phyloP scores from a whole-genome alignment of 768 basidiomycete species.

The Exidia glandulosa region DNA sequence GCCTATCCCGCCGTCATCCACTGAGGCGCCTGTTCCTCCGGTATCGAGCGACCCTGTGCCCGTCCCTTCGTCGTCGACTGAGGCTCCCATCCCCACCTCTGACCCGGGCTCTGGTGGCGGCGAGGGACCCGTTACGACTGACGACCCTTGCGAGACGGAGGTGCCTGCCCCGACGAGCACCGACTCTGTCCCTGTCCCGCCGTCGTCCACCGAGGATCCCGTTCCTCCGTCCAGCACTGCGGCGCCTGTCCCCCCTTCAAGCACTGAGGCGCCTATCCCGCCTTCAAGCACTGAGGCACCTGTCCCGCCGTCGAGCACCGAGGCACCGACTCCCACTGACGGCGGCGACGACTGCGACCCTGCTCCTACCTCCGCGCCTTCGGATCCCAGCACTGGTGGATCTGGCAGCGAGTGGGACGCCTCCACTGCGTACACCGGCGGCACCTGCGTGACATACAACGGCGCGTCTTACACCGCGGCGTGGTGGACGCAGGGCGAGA shows the following conservation, averaged over 20 bases:
- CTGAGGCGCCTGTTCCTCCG: background rate
- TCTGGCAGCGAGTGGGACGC: background rate
- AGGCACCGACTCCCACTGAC: background rate
- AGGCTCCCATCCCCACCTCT: background rate
- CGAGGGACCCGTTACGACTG: too few species aligned
- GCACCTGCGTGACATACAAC: background rate
- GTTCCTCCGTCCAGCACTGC: background rate
- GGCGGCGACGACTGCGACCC: background rate
- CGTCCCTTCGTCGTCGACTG: background rate
- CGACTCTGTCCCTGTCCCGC: too few species aligned
- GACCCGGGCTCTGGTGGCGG: too few species aligned
- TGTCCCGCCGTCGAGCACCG: background rate
- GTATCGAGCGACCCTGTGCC: background rate
- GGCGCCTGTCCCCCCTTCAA: background rate
- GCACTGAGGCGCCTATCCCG: background rate
- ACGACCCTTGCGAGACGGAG: too few species aligned
- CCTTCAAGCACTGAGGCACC: background rate
- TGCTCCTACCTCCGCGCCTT: background rate
- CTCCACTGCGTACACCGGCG: background rate
- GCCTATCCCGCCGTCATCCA: background rate
- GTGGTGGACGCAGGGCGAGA: constrained; percentile 1
- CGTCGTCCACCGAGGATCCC: background rate
- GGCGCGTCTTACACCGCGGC: background rate
- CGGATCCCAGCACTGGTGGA: background rate
- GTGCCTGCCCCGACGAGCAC: too few species aligned